Base-by-base conservation (phyloP, 495 filamentous ascomycete species). In the Penicillium pancosmium region DNA sequence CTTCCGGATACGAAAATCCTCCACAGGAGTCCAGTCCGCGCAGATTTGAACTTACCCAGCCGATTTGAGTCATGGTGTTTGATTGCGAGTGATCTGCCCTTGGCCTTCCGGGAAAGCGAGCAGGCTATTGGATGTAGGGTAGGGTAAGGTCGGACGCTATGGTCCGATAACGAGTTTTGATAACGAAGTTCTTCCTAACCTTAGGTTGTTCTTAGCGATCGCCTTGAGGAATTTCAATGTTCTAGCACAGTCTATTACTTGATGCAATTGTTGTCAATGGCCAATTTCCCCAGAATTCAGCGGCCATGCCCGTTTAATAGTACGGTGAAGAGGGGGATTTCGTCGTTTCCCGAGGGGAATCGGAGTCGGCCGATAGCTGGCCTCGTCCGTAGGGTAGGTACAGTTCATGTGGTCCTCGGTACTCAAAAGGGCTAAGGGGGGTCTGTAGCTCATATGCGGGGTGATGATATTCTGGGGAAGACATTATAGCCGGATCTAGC, bases 21-120 rank as follows among this genome's bases (percentile, higher is more conserved):
- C 27, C 27, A 9, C 27, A 31, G 8, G 4, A 9, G 19, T 31
- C 27, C 8, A 9, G 19, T 31, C 27, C 8, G 27, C 3, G 8
- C 5, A 12, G 33, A 43, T 11, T 31, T 16, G 12, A 15, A 57
- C 63, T 60, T 61, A 73, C 75, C 75, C 75, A 78, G 64, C 75
- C 75, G 51, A 78, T 73, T 61, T 73, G 73, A 61, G 68, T 55
- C 75, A 78, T 76, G 25, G 23, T 66, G 68, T 4, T 19, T 50
- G 23, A 31, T 8, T 31, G 27, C 8, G 47, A 13, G 23, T 48
- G 46, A 25, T 15, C 21, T 48, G 46, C 21, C 21, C 46, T 23
- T 48, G 41, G 41, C 15, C 41, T 19, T 25, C 16, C 46, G 46
- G 46, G 46, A 48, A 48, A 48, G 46, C 19, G 23, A 25, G 7